Conservation (phyloP, 331 rosid species). For the Spiraea crenata region DNA sequence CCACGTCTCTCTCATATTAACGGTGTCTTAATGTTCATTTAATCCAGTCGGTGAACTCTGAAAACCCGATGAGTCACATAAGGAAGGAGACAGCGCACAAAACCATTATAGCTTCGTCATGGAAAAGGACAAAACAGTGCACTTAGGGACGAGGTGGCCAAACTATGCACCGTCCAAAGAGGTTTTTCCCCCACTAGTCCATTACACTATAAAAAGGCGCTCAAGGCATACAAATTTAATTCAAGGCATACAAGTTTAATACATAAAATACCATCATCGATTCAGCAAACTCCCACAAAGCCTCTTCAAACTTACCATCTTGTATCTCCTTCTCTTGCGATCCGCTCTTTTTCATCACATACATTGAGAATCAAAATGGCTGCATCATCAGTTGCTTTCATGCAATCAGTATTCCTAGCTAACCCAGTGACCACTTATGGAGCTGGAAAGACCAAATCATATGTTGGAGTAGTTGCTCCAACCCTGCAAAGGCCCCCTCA, state of each 20-base stretch:
- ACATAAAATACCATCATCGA: background rate
- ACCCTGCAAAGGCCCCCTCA: background rate
- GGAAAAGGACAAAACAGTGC: too few species aligned
- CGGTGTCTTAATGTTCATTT: too few species aligned
- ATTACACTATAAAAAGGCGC: constrained; percentile 15
- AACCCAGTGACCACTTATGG: constrained; percentile 8
- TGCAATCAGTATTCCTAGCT: constrained; percentile 5
- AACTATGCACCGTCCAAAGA: constrained; percentile 37
- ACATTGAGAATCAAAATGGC: constrained; percentile 7
- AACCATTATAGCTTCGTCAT: background rate
- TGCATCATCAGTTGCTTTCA: constrained; percentile 4
- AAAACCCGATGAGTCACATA: too few species aligned
- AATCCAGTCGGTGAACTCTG: too few species aligned
- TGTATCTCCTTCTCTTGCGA: too few species aligned
- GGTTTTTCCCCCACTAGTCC: background rate
- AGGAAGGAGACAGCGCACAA: too few species aligned
- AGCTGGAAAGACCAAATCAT: constrained; percentile 4
- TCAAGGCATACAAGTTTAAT: too few species aligned
- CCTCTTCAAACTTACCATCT: background rate
- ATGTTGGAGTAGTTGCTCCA: background rate
- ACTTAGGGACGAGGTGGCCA: constrained; percentile 38
- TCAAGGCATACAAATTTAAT: too few species aligned
- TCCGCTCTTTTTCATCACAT: background rate
- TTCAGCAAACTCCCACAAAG: background rate
- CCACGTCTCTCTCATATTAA: too few species aligned